A percentile compares a stretch with the other conserved stretches of the same genome.
These are phyloP conservation scores for Datisca glomerata DNA, from an alignment of 306 rosid genomes.

Conservation along the genomic window DNA sequence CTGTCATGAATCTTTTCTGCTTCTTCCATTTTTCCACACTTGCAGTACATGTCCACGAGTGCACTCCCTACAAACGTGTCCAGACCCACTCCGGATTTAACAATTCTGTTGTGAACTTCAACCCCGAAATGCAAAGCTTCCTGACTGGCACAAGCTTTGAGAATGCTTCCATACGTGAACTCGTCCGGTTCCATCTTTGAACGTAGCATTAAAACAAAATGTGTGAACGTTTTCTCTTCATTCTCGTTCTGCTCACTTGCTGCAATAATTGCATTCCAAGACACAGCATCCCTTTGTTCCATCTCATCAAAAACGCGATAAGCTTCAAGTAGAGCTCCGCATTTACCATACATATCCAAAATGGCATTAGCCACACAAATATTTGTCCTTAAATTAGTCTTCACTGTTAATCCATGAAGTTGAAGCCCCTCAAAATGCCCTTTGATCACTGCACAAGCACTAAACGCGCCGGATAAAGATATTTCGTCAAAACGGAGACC, in stretches of 20 bases:
- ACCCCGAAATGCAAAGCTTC: constrained; percentile 43
- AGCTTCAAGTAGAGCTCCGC: constrained; percentile 47
- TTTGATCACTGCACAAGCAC: constrained; percentile 55
- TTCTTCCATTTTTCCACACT: constrained; percentile 69
- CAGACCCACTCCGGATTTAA: constrained; percentile 56
- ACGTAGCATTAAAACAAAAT: constrained; percentile 55
- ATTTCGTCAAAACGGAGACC: constrained; percentile 44
- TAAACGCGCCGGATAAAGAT: constrained; percentile 59
- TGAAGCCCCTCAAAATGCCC: constrained; percentile 48
- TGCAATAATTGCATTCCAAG: constrained; percentile 85
- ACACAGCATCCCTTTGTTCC: constrained; percentile 62
- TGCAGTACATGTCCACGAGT: constrained; percentile 76
- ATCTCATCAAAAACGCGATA: constrained; percentile 54
- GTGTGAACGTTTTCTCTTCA: constrained; percentile 34
- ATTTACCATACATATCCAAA: constrained; percentile 84
- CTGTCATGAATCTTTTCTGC: constrained; percentile 67
- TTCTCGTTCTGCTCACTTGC: constrained; percentile 68
- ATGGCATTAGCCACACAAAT: constrained; percentile 71
- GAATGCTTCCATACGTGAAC: constrained; percentile 73
- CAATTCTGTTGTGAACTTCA: constrained; percentile 72
- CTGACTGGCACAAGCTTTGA: constrained; percentile 66
- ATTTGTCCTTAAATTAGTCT: constrained; percentile 38
- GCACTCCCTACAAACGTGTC: constrained; percentile 68
- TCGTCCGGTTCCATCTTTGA: constrained; percentile 73
- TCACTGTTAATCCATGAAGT: constrained; percentile 56